These are phyloP conservation scores for Tagetes erecta DNA, from an alignment of 129 eudicot species.

Conservation along the genomic window DNA sequence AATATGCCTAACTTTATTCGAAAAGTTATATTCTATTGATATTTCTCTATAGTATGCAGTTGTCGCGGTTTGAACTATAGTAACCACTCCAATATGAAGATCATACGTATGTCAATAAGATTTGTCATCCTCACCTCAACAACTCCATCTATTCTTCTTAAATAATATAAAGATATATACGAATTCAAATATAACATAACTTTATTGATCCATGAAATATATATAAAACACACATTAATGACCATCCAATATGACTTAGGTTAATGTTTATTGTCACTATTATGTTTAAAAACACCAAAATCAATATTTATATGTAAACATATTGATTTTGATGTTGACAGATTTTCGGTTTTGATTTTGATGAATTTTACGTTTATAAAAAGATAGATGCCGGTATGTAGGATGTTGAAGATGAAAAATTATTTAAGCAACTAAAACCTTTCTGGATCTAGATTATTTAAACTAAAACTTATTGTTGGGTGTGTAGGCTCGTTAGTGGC, in stretches of 20 bases:
- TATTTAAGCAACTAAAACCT: neutral
- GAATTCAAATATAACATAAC: neutral
- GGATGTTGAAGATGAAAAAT: neutral
- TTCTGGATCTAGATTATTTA: neutral
- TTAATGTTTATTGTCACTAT: no score
- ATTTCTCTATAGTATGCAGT: conserved; percentile 9
- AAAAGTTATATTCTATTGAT: no score
- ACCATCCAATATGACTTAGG: neutral
- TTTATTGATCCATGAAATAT: neutral
- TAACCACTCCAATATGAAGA: conserved; percentile 42
- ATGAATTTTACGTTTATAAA: neutral
- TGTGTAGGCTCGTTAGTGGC: no score
- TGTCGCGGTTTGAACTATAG: conserved; percentile 34
- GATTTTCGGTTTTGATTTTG: neutral
- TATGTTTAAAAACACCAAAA: no score
- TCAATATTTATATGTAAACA: neutral
- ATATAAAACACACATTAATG: neutral
- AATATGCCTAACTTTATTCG: conserved; percentile 14
- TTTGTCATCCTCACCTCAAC: conserved; percentile 20
- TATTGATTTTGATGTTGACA: neutral
- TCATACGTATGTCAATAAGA: conserved; percentile 32
- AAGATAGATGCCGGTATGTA: neutral
- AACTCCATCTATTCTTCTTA: conserved; percentile 26
- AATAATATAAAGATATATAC: neutral
- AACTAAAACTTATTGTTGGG: neutral